Base-by-base conservation (phyloP, 805 yeast genomes). In the Ogataea saltuana region DNA sequence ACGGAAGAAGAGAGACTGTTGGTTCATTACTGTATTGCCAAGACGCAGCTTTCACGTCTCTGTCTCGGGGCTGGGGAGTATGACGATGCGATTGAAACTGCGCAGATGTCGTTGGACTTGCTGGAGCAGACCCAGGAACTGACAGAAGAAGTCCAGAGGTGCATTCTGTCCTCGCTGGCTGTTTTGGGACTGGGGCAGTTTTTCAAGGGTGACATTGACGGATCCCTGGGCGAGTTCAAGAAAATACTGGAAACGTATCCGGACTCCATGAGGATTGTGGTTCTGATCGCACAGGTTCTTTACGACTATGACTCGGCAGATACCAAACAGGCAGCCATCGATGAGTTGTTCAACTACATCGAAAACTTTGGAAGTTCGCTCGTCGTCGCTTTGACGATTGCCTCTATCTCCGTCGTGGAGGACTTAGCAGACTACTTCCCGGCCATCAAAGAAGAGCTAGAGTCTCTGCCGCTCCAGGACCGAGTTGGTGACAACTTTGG, bases 301-400 rank as follows among this genome's bases (percentile, higher is more conserved):
- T 85, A 83, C 67, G 87, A 88, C 2, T 77, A 78, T 44, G 85
- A 80, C n/a, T 76, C 80, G 0, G 80, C 76, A n/a, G 93, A 85
- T 4, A 80, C 93, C 1, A 82, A 80, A 45, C 84, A 81, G 49
- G 90, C 89, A 1, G 96, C 97, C 0, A 58, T 86, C 35, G 96
- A 89, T 54, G 96, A 88, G 61, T 64, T 91, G 33, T 83, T 85
- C 53, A 72, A 75, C 18, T 79, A 74, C 53, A 78, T 89, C 30
- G 83, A 76, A 46, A 69, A 66, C 4, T 63, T 75, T 44, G 96
- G 95, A 0, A 70, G 85, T 1, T 79, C 89, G 2, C 64, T 88
- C 34, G 56, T 79, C 18, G 79, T 86, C 2, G 82, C 87, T 0
- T 63, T 90, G 45, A 77, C 88, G 1, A 69, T 91, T 31, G 97